Evolutionary conservation across 2,329 filamentous ascomycete species (phyloP), one percentile per base, ranked within the genome.

Genomic region (Dactylellina leptospora): DNA sequence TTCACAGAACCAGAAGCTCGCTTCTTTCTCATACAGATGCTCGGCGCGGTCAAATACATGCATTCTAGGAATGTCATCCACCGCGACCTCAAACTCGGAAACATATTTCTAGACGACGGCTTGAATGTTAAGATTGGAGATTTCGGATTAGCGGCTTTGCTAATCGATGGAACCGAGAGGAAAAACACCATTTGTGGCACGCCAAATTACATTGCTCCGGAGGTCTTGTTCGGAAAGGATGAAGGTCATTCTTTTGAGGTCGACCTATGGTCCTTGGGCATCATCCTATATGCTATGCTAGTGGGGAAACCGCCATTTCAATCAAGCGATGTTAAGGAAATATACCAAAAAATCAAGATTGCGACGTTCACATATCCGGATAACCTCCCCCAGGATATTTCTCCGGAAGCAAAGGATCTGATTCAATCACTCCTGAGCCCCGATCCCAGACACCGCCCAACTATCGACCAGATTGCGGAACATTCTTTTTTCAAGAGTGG

Each of bases 41-140:
- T 93, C 75, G 95, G 95, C 33, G 95, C 95, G 36, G 93, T 99
- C 81, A 97, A 97, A 81, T 99, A 99, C 79, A 90, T 99, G 83
- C 96, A 99, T 80, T 88, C 88, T 78, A 90, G 96, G 79, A 95
- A 93, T 75, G 96, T 99, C 74, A 96, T 97, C 53, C 95, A 99
- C 80, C 88, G 95, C 53, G 95, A 99, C 80, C 81, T 99, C 76
- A 99, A 99, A 81, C 97, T 97, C 84, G 96, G 95, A 51, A 99
- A 99, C 79, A 89, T 99, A 75, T 99, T 99, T 78, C 84, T 99
- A 56, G 95, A 99, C 79, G 87, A 87, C 59, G 85, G 92, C 75
- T 97, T 99, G 93, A 96, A 99, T 78, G 89, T 96, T 77, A 99
- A 99, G 80, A 92, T 99, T 77, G 95, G 95, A 45, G 95, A 99